These are phyloP conservation scores for Brassica hybrid DNA, from an alignment of 441 rosid species.

Conservation along the genomic window DNA sequence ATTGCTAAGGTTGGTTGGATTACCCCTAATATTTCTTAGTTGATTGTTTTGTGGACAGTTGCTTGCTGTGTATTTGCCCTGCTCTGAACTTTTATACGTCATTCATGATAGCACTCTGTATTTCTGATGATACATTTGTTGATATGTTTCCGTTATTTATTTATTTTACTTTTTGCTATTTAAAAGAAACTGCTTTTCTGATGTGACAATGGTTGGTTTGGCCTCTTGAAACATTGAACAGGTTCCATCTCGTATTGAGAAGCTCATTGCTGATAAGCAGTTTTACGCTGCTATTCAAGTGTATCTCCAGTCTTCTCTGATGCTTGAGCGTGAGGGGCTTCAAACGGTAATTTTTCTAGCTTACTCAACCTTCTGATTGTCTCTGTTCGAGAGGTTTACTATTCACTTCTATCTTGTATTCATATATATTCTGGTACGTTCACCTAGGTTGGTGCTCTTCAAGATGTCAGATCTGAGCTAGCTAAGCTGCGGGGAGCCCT, in stretches of 20 bases:
- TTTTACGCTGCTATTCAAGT: constrained; percentile 93
- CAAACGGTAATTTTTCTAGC: constrained; percentile 63
- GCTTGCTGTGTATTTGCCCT: constrained; percentile 20
- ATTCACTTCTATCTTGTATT: constrained; percentile 28
- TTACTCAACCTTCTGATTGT: background rate
- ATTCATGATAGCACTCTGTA: constrained; percentile 9
- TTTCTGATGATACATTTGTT: constrained; percentile 32
- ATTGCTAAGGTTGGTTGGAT: constrained; percentile 82
- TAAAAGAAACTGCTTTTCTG: constrained; percentile 20
- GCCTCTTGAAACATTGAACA: constrained; percentile 49
- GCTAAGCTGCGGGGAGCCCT: constrained; percentile 84
- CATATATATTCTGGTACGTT: constrained; percentile 35
- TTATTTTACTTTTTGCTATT: constrained; percentile 8
- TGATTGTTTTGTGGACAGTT: constrained; percentile 8
- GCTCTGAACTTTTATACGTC: constrained; percentile 17
- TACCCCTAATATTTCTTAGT: constrained; percentile 15
- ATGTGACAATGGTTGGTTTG: constrained; percentile 28
- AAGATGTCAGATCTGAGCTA: constrained; percentile 97
- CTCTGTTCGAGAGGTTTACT: constrained; percentile 22
- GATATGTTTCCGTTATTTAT: constrained; percentile 17
- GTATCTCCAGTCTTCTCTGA: constrained; percentile 80
- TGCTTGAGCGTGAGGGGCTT: constrained; percentile 99
- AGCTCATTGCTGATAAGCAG: constrained; percentile 91
- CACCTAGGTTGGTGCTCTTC: constrained; percentile 97
- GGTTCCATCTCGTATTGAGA: constrained; percentile 98